Conservation (phyloP, 192 early-diverging fungal species). For the Rhizoclosmatium sp. region DNA sequence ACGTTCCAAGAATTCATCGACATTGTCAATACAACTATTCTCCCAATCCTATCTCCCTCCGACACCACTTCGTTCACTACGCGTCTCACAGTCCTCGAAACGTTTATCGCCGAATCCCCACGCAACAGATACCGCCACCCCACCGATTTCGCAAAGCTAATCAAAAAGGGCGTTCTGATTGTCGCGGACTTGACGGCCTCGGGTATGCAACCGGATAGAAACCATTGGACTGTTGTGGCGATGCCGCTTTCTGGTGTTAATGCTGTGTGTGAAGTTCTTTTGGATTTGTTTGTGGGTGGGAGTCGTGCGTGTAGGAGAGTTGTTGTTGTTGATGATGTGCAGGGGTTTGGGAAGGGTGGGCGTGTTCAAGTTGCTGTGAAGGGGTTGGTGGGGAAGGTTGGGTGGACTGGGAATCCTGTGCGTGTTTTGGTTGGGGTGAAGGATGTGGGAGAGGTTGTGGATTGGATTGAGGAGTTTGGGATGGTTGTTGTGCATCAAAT, state of each 20-base stretch:
- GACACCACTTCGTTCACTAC: not conserved
- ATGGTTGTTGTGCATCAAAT: slow-evolving; percentile 1
- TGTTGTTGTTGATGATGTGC: not conserved
- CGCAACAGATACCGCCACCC: slow-evolving; percentile 4
- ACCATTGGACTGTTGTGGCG: not conserved
- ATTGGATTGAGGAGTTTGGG: not conserved
- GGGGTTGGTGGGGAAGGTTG: too few species aligned
- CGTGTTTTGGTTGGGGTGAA: not conserved
- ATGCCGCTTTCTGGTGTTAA: not conserved
- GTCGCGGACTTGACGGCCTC: not conserved
- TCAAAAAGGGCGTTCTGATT: not conserved
- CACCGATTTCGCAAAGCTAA: not conserved
- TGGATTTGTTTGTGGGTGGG: slow-evolving; percentile 1
- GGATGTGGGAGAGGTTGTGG: not conserved
- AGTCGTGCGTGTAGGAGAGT: not conserved
- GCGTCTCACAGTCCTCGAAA: not conserved
- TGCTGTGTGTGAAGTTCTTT: not conserved
- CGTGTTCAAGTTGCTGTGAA: too few species aligned
- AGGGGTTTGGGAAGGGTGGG: not conserved
- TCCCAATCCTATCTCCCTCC: not conserved
- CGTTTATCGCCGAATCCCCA: not conserved
- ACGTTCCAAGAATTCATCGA: not conserved
- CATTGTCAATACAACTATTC: not conserved
- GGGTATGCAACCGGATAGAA: not conserved
- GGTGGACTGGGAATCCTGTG: not conserved